Evolutionary conservation across 1,284 basidiomycete genomes (phyloP), one percentile per base, ranked within the genome.

Genomic region (Boletellus sp.): DNA sequence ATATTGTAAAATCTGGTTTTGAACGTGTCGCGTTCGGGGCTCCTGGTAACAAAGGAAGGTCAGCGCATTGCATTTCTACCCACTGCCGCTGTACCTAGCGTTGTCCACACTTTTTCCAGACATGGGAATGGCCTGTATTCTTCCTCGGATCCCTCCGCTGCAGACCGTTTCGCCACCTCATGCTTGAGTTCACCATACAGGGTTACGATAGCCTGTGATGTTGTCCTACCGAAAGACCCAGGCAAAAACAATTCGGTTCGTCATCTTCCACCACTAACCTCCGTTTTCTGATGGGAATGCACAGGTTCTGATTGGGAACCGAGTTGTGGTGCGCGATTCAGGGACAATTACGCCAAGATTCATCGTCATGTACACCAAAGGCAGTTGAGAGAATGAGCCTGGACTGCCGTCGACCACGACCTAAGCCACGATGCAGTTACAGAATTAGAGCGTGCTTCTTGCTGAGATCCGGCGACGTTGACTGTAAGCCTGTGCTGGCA

Each of bases 131-230:
- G 82, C 19, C 69, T 85, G 44, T 85, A 85, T 58, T 78, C 81
- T 19, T 82, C 78, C 61, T 70, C 69, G 36, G 80, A 82, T 63
- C 76, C 83, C 16, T 74, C 73, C 43, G 63, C 72, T 12, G 82
- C 83, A 13, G 80, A 85, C 63, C 65, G 59, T 13, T 75, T 75
- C 60, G 77, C 82, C 12, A 85, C 82, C 5, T 82, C 82, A 35
- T 83, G 80, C 58, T 75, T 77, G 37, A 74, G 77, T 40, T 84
- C 83, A 3, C 83, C 83, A 3, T 85, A 80, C 68, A 76, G 82
- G 10, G 80, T 81, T 19, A 77, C 78, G 71, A 73, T 85, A 54
- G 79, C 77, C 5, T 84, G 83, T 55, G 79, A 81, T 60, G 75
- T 73, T 5, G 60, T 72, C 28, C 70, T 81, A n/a, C 71, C 76